Percentiles rank a stretch among this genome's conserved stretches.
phyloP scores from a whole-genome alignment of 345 rosid genomes.

The Aquilaria sinensis region DNA sequence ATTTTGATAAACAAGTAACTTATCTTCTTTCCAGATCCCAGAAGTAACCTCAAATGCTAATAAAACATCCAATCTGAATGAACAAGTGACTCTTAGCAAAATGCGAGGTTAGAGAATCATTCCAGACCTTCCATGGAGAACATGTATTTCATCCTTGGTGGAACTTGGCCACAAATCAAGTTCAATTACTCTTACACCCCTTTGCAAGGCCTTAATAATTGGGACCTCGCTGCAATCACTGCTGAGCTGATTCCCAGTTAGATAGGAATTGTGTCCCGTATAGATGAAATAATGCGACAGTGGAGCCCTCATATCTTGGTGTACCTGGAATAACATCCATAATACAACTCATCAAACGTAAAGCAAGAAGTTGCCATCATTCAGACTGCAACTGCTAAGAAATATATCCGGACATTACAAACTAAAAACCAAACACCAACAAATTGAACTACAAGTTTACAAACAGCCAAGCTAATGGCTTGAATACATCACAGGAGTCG shows the following conservation, averaged over 20 bases:
- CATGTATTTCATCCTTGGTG: constrained; percentile 50
- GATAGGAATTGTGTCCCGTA: constrained; percentile 81
- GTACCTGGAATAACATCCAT: constrained; percentile 44
- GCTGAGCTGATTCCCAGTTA: constrained; percentile 83
- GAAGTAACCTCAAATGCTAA: too few species aligned
- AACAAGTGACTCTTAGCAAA: background rate
- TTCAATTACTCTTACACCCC: constrained; percentile 81
- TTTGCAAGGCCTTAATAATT: constrained; percentile 48
- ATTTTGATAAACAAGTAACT: too few species aligned
- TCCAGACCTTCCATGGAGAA: constrained; percentile 78
- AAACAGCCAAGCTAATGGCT: too few species aligned
- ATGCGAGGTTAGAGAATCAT: background rate
- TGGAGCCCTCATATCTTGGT: constrained; percentile 81
- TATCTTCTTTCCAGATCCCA: too few species aligned
- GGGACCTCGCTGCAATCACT: constrained; percentile 90
- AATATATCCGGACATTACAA: too few species aligned
- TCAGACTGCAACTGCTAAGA: too few species aligned
- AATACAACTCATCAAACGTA: too few species aligned
- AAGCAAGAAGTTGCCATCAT: too few species aligned
- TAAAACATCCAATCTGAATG: too few species aligned
- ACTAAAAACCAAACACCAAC: too few species aligned
- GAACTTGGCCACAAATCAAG: constrained; percentile 90
- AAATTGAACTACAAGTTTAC: too few species aligned
- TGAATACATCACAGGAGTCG: too few species aligned
- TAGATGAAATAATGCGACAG: constrained; percentile 72